These are phyloP conservation scores for Cardamine occulta DNA, from an alignment of 345 rosid species.

Conservation along the genomic window DNA sequence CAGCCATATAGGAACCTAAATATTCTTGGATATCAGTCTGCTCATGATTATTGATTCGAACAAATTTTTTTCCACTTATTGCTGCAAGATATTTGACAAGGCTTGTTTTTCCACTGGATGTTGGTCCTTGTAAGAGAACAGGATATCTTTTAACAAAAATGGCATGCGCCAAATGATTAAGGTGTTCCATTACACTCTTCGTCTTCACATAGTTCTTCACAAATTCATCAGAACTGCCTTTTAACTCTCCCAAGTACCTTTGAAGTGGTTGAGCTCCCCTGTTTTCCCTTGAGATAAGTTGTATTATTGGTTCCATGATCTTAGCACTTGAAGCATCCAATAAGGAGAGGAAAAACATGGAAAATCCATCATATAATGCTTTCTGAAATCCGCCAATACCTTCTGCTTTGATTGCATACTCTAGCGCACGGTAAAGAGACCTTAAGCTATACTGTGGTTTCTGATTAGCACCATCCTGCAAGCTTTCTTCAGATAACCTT, in stretches of 20 bases:
- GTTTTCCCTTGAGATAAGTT: conserved; percentile 54
- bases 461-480: conserved; percentile 99
- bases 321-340: conserved; percentile 79
- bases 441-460: conserved; percentile 95
- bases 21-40: conserved; percentile 95
- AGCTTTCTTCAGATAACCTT: conserved; percentile 75
- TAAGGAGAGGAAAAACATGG: conserved; percentile 87
- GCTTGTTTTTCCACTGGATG: conserved; percentile 98
- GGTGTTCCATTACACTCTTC: conserved; percentile 72
- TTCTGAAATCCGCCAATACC: conserved; percentile 60
- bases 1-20: conserved; percentile 84
- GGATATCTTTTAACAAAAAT: conserved; percentile 82
- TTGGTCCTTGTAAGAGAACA: conserved; percentile 94
- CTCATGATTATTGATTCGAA: conserved; percentile 94
- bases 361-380: conserved; percentile 84
- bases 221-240: conserved; percentile 49
- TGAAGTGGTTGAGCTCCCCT: conserved; percentile 42
- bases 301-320: conserved; percentile 67
- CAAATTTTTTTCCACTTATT: conserved; percentile 82
- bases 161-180: conserved; percentile 80
- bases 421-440: conserved; percentile 89
- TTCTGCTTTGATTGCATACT: conserved; percentile 73
- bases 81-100: conserved; percentile 96
- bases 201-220: conserved; percentile 69
- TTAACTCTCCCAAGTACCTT: conserved; percentile 53